Evolutionary conservation across 129 eudicot species (phyloP).

Genomic region (Saussurea involucrata): DNA sequence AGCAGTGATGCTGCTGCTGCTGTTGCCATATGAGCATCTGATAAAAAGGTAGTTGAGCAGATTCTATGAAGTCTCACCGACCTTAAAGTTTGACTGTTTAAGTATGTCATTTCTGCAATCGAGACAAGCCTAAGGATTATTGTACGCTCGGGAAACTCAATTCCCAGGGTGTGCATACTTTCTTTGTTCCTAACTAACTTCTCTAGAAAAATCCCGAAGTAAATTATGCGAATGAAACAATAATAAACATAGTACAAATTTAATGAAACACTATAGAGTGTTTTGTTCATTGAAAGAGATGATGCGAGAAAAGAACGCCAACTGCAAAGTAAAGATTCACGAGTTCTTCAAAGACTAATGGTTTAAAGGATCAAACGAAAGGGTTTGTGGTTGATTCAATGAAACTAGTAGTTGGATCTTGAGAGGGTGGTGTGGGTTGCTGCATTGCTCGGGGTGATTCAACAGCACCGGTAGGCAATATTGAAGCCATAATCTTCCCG

Average conservation of each 20-base stretch:
- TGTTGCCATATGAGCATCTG: background rate
- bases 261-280: background rate
- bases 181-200: background rate
- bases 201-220: background rate
- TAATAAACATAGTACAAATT: background rate
- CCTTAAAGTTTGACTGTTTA: no score
- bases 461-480: conserved; percentile 2
- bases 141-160: background rate
- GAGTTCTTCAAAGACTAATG: background rate
- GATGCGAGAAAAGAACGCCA: background rate
- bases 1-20: no score
- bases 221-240: background rate
- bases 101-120: background rate
- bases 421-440: background rate
- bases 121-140: background rate
- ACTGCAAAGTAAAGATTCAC: background rate
- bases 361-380: background rate
- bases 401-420: conserved; percentile 6
- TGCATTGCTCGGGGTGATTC: background rate
- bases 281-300: background rate
- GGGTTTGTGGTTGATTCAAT: background rate
- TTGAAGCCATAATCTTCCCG: background rate
- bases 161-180: background rate
- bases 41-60: no score
- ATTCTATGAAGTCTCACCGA: no score